A percentile compares a stretch with the other conserved stretches of the same genome.
Evolutionary conservation across 345 rosid genomes (phyloP).

Genomic region (Cochlearia excelsa): DNA sequence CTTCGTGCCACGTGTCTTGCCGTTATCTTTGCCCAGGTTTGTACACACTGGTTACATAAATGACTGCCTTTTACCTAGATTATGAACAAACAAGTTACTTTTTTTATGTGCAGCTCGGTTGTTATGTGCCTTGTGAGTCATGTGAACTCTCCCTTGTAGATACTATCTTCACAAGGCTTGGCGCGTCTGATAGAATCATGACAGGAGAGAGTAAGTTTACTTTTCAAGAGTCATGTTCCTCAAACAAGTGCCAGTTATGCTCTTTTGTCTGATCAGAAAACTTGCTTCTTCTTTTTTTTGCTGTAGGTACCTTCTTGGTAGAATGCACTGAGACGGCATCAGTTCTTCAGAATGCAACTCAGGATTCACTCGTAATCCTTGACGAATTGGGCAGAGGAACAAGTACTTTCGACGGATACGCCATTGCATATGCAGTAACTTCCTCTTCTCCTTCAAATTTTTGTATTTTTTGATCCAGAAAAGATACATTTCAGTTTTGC

Average conservation of each 20-base stretch:
- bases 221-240: neutral
- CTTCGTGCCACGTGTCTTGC: slow-evolving; percentile 88
- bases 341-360: slow-evolving; percentile 88
- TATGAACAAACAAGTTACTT: neutral
- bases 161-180: slow-evolving; percentile 86
- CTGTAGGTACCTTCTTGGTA: slow-evolving; percentile 80
- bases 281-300: neutral
- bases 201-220: slow-evolving; percentile 79
- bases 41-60: slow-evolving; percentile 11
- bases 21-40: slow-evolving; percentile 82
- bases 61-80: slow-evolving; percentile 1
- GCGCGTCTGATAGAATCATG: slow-evolving; percentile 91
- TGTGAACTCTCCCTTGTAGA: slow-evolving; percentile 73
- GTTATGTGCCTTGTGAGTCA: slow-evolving; percentile 72
- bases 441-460: slow-evolving; percentile 1
- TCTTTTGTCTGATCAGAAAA: slow-evolving; percentile 1
- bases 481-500: neutral
- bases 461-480: neutral
- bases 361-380: slow-evolving; percentile 85
- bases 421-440: slow-evolving; percentile 88
- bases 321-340: slow-evolving; percentile 98
- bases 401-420: slow-evolving; percentile 95
- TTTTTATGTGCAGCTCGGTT: slow-evolving; percentile 62
- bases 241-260: neutral
- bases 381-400: slow-evolving; percentile 98